Base-by-base conservation (phyloP, 108 stramenopile species). In the Cyclotella baltica region DNA sequence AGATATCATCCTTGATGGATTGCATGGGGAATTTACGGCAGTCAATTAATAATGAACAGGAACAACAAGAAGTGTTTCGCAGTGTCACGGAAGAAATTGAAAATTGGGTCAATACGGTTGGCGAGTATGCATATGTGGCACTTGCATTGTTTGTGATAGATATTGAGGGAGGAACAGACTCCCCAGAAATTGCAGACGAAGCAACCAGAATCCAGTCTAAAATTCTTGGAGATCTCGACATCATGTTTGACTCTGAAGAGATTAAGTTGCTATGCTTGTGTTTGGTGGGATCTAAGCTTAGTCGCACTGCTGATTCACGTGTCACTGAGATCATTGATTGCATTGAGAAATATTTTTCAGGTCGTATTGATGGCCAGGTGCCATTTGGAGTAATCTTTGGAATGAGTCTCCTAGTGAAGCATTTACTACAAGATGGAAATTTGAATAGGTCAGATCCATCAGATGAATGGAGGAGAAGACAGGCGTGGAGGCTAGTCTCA, bases 361-460 rank as follows among this genome's bases (percentile, higher is more conserved):
- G 66, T n/a, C 72, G 77, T 46, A 75, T 27, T 2, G 35, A 62
- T 20, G 75, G 83, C 1, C 70, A 84, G 38, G 53, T 68, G 33
- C 77, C 67, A 33, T 88, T 87, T 61, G 85, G 90, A 6, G 87
- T 85, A 46, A 77, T 67, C 63, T 89, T 82, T 72, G 88, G 88
- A 3, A 70, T 93, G 48, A 76, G 88, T 23, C 57, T 88, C 11
- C 88, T 93, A 53, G 81, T 85, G 5, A 81, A 83, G 38, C 48
- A 69, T 50, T 48, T 74, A 29, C 20, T 61, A 28, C 46, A 52
- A 38, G 62, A 61, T 33, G 4, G 31, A 1, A 70, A 70, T 28
- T 56, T 53, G 40, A 27, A 51, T 25, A 46, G 47, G 13, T 80
- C 67, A 3, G 77, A 66, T 72, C 69, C 62, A 72, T 62, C 51